Conservation (phyloP, 352 stramenopile species). For the Phytophthora fragariae region DNA sequence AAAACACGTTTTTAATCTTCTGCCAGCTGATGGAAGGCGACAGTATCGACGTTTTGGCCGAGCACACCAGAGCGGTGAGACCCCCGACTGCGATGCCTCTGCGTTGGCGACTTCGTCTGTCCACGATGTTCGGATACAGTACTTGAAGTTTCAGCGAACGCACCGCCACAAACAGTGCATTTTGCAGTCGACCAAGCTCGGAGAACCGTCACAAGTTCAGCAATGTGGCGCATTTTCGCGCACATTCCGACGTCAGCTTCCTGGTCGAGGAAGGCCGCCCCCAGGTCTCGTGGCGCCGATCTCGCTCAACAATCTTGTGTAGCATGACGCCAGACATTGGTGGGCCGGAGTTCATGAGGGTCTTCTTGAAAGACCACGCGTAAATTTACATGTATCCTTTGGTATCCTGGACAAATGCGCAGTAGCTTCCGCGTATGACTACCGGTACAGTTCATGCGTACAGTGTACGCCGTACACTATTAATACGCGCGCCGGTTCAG, state of each 20-base stretch:
- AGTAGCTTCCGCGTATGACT: not conserved
- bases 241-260: constrained; percentile 28
- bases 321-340: not conserved
- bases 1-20: constrained; percentile 25
- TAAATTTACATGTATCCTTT: not conserved
- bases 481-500: not conserved
- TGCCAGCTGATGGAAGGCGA: constrained; percentile 22
- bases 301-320: not conserved
- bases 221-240: constrained; percentile 21
- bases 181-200: not conserved
- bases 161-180: not conserved
- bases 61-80: not conserved
- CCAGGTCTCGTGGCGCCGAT: not conserved
- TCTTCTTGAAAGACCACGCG: not conserved
- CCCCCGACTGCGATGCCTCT: constrained; percentile 3
- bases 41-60: not conserved
- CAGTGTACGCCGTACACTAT: not conserved
- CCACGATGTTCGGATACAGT: constrained; percentile 18
- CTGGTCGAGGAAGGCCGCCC: not conserved
- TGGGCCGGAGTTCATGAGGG: not conserved
- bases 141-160: constrained; percentile 31
- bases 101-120: constrained; percentile 14
- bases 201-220: not conserved
- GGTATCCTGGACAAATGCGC: too few relatives aligned
- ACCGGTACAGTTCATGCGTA: not conserved